A percentile compares a stretch with the other conserved stretches of the same genome.
Evolutionary conservation across 2,329 filamentous ascomycete species (phyloP).

Genomic region (Coniella lustricola): DNA sequence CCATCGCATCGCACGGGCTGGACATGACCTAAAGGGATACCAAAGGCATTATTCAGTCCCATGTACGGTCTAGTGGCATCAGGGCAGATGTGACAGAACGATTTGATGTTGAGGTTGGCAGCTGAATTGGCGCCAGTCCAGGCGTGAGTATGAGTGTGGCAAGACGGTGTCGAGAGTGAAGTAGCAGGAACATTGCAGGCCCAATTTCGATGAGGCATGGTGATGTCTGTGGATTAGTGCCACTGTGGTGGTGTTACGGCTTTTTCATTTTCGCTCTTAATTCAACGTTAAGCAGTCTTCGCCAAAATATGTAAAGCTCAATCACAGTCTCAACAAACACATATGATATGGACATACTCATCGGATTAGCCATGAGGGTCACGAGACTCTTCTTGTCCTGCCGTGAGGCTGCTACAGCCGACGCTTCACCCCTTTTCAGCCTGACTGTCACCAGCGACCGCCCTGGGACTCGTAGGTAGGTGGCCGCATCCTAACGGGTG

Average conservation of each 20-base stretch:
- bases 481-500: too few relatives aligned
- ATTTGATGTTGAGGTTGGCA: conserved; percentile 2
- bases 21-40: conserved; percentile 7
- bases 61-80: conserved; percentile 10
- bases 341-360: too few relatives aligned
- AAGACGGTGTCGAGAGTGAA: too few relatives aligned
- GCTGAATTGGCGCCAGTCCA: background rate
- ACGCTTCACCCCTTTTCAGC: too few relatives aligned
- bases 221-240: background rate
- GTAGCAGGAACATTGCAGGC: too few relatives aligned
- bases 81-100: conserved; percentile 12
- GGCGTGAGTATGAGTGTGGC: background rate
- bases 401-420: too few relatives aligned
- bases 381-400: too few relatives aligned
- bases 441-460: too few relatives aligned
- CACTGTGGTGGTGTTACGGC: background rate
- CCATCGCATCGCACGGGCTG: background rate
- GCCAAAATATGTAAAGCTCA: background rate
- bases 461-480: too few relatives aligned
- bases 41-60: conserved; percentile 12
- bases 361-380: too few relatives aligned
- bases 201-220: conserved; percentile 7
- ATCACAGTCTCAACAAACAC: too few relatives aligned
- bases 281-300: background rate
- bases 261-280: too few relatives aligned